Evolutionary conservation across 148 eudicot genomes (phyloP).

Genomic region (Vaccinium vitisidaea): DNA sequence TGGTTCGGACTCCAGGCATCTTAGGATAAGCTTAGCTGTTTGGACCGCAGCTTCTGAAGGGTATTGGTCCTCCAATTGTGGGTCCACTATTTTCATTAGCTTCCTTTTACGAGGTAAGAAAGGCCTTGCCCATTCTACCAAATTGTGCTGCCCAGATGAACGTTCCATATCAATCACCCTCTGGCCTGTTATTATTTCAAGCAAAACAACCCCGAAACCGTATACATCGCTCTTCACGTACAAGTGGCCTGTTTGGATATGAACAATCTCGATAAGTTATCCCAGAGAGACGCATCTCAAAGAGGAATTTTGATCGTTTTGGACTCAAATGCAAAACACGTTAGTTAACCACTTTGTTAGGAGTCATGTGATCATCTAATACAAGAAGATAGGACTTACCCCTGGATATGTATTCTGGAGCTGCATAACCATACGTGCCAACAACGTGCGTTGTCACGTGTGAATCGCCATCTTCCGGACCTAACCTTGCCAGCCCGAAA

Average conservation of each 20-base stretch:
- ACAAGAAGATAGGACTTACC: not conserved
- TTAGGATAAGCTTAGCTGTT: constrained; percentile 46
- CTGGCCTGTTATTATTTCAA: constrained; percentile 58
- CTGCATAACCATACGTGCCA: not conserved
- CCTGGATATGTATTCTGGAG: not conserved
- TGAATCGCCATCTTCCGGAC: constrained; percentile 56
- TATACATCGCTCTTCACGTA: constrained; percentile 77
- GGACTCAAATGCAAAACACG: not conserved
- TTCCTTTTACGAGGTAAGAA: constrained; percentile 39
- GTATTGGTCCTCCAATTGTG: constrained; percentile 39
- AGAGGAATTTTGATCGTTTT: not conserved
- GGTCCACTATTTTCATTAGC: constrained; percentile 54
- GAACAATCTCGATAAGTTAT: not conserved
- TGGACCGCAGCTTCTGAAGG: constrained; percentile 47
- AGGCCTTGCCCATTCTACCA: constrained; percentile 72
- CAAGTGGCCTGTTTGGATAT: constrained; percentile 39
- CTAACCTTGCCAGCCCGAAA: constrained; percentile 82
- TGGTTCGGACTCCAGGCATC: constrained; percentile 58
- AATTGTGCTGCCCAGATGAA: constrained; percentile 43
- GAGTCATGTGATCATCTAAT: not conserved
- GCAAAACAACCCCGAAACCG: constrained; percentile 71
- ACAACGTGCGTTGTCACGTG: not conserved
- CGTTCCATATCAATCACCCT: constrained; percentile 49
- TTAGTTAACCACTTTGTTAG: not conserved
- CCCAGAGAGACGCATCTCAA: not conserved